phyloP scores from a whole-genome alignment of 2,329 filamentous ascomycete genomes.

The Colletotrichum tanaceti region DNA sequence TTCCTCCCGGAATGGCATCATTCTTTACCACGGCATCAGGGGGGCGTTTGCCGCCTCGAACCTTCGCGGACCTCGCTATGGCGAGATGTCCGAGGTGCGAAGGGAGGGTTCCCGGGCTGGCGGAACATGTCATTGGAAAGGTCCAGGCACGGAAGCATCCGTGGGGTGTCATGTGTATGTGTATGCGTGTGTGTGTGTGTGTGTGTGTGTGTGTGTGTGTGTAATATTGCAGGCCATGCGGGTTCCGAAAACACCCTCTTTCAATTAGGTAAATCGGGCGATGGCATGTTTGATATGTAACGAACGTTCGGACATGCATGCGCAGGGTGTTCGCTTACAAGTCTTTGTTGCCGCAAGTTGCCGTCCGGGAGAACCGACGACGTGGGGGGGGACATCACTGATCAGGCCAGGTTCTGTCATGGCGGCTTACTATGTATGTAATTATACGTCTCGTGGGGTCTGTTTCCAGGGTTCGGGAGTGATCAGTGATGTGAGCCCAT shows the following conservation, averaged over 20 bases:
- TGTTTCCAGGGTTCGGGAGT: background rate
- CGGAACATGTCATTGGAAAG: background rate
- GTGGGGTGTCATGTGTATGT: too few relatives aligned
- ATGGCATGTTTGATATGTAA: too few relatives aligned
- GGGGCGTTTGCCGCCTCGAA: background rate
- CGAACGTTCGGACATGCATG: too few relatives aligned
- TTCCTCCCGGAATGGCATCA: too few relatives aligned
- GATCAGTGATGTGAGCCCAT: slow-evolving; percentile 7
- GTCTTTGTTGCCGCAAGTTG: too few relatives aligned
- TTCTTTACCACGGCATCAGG: background rate
- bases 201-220: too few relatives aligned
- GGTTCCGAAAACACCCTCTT: slow-evolving; percentile 6
- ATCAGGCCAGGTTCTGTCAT: slow-evolving; percentile 25
- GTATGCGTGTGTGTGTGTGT: too few relatives aligned
- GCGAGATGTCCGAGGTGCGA: slow-evolving; percentile 9
- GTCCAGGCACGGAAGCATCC: background rate
- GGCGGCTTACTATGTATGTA: too few relatives aligned
- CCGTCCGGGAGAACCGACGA: background rate
- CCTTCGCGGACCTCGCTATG: slow-evolving; percentile 23
- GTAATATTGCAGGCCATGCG: background rate
- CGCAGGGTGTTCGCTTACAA: background rate
- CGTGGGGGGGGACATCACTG: background rate
- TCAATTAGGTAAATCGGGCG: background rate
- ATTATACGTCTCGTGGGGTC: background rate
- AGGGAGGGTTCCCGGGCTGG: background rate